Conservation (phyloP, 768 basidiomycete genomes). For the Mycena albidolilacea region DNA sequence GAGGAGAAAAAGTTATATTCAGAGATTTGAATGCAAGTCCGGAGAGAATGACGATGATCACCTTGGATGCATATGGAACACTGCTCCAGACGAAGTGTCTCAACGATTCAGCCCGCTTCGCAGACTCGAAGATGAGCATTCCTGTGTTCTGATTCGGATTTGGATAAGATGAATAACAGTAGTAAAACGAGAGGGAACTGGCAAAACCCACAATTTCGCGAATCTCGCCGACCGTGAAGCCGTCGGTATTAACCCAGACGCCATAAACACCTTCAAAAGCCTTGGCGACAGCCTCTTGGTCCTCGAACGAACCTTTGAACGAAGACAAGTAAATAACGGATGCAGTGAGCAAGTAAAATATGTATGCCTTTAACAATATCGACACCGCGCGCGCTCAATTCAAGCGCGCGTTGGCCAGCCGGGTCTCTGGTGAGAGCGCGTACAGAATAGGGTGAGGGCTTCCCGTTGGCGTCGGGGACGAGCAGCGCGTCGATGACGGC, state of each 20-base stretch:
- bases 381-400: constrained; percentile 52
- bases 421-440: constrained; percentile 59
- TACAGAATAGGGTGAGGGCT: constrained; percentile 56
- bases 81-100: constrained; percentile 60
- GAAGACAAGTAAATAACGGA: background rate
- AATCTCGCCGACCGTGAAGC: constrained; percentile 52
- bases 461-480: constrained; percentile 37
- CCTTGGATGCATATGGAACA: constrained; percentile 59
- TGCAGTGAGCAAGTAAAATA: constrained; percentile 17
- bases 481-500: constrained; percentile 56
- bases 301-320: constrained; percentile 41
- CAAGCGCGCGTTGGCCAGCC: constrained; percentile 49
- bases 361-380: constrained; percentile 52
- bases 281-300: constrained; percentile 46
- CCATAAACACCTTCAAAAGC: constrained; percentile 55
- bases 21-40: background rate
- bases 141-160: background rate
- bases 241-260: constrained; percentile 39
- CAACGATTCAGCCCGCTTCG: constrained; percentile 49
- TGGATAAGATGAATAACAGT: background rate
- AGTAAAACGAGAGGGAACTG: background rate
- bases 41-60: constrained; percentile 26
- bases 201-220: background rate
- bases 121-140: constrained; percentile 50
- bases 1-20: too few species aligned